Conservation (phyloP, 2,329 filamentous ascomycete species). For the Pyrenochaeta sp. region DNA sequence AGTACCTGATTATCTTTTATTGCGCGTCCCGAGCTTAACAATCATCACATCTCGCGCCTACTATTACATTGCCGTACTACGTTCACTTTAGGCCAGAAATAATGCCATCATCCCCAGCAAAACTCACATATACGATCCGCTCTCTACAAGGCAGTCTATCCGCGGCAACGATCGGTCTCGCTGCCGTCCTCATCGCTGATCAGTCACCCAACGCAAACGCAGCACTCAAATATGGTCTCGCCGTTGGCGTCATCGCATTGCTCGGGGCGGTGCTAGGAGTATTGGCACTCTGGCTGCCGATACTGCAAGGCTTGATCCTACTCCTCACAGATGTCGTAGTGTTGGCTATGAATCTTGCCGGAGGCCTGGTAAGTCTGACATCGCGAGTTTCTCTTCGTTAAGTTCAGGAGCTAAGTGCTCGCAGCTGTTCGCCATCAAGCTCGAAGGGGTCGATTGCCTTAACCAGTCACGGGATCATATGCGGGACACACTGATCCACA, state of each 20-base stretch:
- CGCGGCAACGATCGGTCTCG: not conserved
- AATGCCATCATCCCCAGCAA: not conserved
- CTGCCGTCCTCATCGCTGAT: not conserved
- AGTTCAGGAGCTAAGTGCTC: not conserved
- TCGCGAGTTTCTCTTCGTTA: not conserved
- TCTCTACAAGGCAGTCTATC: not conserved
- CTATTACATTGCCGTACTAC: too few species aligned
- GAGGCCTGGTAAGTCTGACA: not conserved
- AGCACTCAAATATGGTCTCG: not conserved
- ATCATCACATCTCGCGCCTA: too few species aligned
- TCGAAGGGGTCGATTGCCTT: not conserved
- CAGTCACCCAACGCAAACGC: not conserved
- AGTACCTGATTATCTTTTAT: not conserved
- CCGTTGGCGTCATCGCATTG: not conserved
- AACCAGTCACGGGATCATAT: not conserved
- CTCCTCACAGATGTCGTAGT: not conserved
- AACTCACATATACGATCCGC: slow-evolving; percentile 1
- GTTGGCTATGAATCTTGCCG: not conserved
- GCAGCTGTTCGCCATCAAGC: not conserved
- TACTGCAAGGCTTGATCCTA: slow-evolving; percentile 1
- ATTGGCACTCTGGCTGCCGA: not conserved
- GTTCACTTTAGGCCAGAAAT: not conserved
- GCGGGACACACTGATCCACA: not conserved
- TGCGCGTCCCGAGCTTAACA: too few species aligned
- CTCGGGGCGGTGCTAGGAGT: not conserved